Evolutionary conservation across 805 yeast genomes (phyloP), one percentile per base, ranked within the genome.

Genomic region (Saccharomycopsis sp.): DNA sequence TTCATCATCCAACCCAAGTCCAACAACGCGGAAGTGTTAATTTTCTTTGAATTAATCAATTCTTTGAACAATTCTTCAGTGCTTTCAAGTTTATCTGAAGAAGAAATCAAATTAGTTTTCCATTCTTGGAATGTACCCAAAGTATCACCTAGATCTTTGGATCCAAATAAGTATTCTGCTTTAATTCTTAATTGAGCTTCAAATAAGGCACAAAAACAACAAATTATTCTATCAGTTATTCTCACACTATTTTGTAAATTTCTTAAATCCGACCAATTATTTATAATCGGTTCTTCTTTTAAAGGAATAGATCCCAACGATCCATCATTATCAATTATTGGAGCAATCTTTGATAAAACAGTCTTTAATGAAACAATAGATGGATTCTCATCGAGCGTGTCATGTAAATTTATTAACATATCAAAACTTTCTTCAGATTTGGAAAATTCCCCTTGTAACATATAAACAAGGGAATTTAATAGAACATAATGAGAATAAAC

Each of bases 191-290:
- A n/a, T n/a, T n/a, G n/a, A n/a, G n/a, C n/a, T 36, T 63, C 67
- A 31, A 55, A 53, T n/a, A 41, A 40, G 1, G 54, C 62, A 49
- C 66, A 63, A 30, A 61, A 39, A 13, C 58, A 53, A 46, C 64
- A 59, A 4, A 61, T 42, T 8, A 58, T 59, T 31, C 64, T 52
- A 4, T 61, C 63, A 3, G 66, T 62, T 5, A 63, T 53, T 8
- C 46, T 44, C 14, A 53, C 52, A 2, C 52, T 45, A 31, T 54
- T 49, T 3, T 55, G 52, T 30, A 58, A 40, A 1, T 47, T 49
- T 14, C 53, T 43, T 3, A 61, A 20, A 4, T 50, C 48, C 18
- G 53, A 56, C 15, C 60, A 37, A 13, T 38, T 29, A 5, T 44
- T 37, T 2, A 47, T 34, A 4, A 40, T 20, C 6, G 49, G 36